Conservation (phyloP, 164 flowering plant species). For the Dillenia suffruticosa region DNA sequence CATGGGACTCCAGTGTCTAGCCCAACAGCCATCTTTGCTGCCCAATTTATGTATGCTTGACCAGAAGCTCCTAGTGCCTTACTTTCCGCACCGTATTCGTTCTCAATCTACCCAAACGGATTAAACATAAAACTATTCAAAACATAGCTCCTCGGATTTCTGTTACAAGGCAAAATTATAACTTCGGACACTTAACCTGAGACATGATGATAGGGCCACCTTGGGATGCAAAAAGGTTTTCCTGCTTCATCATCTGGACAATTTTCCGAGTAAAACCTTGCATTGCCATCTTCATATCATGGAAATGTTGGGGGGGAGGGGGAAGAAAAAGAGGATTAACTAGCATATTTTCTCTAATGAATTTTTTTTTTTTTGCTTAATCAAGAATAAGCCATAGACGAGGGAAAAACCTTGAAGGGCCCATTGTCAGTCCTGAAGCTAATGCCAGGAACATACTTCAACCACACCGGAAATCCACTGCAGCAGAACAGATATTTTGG, state of each 20-base stretch:
- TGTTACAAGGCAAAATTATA: no score
- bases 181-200: constrained; percentile 34
- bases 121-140: no score
- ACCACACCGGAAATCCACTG: constrained; percentile 97
- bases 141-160: no score
- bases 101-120: constrained; percentile 50
- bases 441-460: constrained; percentile 80
- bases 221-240: constrained; percentile 59
- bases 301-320: background rate
- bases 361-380: no score
- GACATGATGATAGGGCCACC: constrained; percentile 84
- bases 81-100: constrained; percentile 52
- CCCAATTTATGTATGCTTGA: constrained; percentile 57
- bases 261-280: constrained; percentile 68
- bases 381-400: background rate
- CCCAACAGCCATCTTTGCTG: constrained; percentile 66
- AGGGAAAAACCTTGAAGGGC: constrained; percentile 61
- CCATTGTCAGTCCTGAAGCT: constrained; percentile 78
- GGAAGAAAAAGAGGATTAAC: background rate
- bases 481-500: constrained; percentile 8
- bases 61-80: constrained; percentile 55
- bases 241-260: constrained; percentile 67
- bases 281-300: constrained; percentile 54
- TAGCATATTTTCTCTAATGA: no score
- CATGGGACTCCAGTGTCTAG: constrained; percentile 68